These are phyloP conservation scores for Solanum chiquidenum DNA, from an alignment of 257 asterid genomes.

Conservation along the genomic window DNA sequence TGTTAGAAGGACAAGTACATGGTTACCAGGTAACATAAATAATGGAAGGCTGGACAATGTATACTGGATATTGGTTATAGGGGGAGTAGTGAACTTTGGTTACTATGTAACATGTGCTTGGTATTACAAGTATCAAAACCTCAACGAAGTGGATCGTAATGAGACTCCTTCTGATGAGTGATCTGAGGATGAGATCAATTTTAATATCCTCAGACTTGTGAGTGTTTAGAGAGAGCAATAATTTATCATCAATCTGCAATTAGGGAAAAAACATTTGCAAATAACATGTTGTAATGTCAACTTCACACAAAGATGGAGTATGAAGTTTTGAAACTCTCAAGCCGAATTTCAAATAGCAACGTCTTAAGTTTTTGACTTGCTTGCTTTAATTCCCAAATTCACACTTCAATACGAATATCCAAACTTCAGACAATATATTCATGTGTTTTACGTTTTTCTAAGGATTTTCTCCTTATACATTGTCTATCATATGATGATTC, in stretches of 20 bases:
- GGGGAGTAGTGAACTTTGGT: slow-evolving; percentile 6
- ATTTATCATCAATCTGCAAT: background rate
- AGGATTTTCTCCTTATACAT: too few relatives aligned
- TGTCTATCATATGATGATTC: too few relatives aligned
- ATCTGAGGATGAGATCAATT: background rate
- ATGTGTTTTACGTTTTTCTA: too few relatives aligned
- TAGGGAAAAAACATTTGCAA: background rate
- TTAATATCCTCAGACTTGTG: background rate
- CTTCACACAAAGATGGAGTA: too few relatives aligned
- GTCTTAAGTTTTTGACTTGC: background rate
- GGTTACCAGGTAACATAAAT: slow-evolving; percentile 21
- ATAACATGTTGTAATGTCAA: too few relatives aligned
- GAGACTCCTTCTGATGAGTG: background rate
- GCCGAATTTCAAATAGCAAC: background rate
- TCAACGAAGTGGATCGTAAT: background rate
- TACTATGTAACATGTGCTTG: background rate
- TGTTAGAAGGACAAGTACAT: background rate
- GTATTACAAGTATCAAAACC: background rate
- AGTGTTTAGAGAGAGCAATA: background rate
- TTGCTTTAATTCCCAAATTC: background rate
- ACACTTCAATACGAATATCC: background rate
- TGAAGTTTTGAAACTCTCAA: background rate
- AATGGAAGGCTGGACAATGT: slow-evolving; percentile 15
- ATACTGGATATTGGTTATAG: slow-evolving; percentile 1
- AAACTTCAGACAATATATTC: background rate